These are phyloP conservation scores for Schoenoplectus triqueter DNA, from an alignment of 202 grass and related monocot species.

Conservation along the genomic window DNA sequence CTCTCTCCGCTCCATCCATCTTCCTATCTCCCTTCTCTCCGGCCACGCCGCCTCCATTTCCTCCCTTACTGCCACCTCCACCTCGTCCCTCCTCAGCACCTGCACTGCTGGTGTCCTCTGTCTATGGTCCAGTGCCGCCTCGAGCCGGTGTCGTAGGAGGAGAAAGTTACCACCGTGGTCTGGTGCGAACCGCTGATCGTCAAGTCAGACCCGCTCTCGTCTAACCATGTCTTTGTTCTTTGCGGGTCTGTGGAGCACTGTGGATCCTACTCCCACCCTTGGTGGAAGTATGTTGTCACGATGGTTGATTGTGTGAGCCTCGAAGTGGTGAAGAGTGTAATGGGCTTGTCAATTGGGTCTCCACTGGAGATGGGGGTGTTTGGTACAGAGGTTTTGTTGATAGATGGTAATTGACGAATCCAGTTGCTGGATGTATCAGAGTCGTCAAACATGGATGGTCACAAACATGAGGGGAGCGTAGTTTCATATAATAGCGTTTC, in stretches of 20 bases:
- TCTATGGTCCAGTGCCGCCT: slow-evolving; percentile 54
- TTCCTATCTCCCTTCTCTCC: slow-evolving; percentile 63
- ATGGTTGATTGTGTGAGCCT: slow-evolving; percentile 72
- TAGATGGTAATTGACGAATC: slow-evolving; percentile 56
- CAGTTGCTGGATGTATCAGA: slow-evolving; percentile 54
- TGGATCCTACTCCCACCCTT: slow-evolving; percentile 31
- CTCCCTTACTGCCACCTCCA: slow-evolving; percentile 42
- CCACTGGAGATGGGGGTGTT: slow-evolving; percentile 55
- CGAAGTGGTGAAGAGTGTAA: slow-evolving; percentile 59
- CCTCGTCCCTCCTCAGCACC: slow-evolving; percentile 49
- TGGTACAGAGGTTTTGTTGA: slow-evolving; percentile 55
- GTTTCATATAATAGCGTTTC: slow-evolving; percentile 51
- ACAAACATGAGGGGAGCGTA: slow-evolving; percentile 47
- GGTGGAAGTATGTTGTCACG: slow-evolving; percentile 53
- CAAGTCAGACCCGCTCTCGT: slow-evolving; percentile 42
- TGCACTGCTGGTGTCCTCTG: slow-evolving; percentile 76
- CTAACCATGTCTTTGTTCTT: slow-evolving; percentile 54
- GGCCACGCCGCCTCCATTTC: slow-evolving; percentile 63
- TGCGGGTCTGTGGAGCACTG: slow-evolving; percentile 53
- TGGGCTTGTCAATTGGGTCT: slow-evolving; percentile 50
- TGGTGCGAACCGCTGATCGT: slow-evolving; percentile 62
- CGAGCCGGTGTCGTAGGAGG: slow-evolving; percentile 67
- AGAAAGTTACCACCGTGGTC: slow-evolving; percentile 79
- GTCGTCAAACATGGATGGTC: slow-evolving; percentile 23
- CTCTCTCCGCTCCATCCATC: slow-evolving; percentile 44